phyloP scores from a whole-genome alignment of 2,329 filamentous ascomycete species.

The Fusarium nematophilum region DNA sequence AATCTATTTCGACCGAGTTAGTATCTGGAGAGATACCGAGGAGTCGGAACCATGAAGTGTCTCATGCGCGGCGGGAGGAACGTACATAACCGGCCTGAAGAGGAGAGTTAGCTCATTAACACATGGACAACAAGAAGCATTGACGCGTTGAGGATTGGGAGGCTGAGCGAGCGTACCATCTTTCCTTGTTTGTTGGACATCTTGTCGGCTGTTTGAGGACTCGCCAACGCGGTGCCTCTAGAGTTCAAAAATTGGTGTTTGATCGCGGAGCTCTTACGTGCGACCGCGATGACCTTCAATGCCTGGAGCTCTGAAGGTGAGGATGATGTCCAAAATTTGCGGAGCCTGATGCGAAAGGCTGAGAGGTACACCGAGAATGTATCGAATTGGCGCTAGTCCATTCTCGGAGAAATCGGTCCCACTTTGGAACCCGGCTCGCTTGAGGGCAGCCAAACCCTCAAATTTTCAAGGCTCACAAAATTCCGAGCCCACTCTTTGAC shows the following conservation, averaged over 20 bases:
- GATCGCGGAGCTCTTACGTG: conserved; percentile 53
- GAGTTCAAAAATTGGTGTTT: conserved; percentile 58
- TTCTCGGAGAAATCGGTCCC: conserved; percentile 19
- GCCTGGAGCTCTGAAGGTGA: conserved; percentile 57
- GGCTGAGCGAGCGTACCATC: conserved; percentile 78
- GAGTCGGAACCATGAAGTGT: neutral
- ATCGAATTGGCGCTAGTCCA: conserved; percentile 44
- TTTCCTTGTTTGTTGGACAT: conserved; percentile 90
- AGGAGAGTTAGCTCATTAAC: conserved; percentile 66
- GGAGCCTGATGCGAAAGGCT: conserved; percentile 58
- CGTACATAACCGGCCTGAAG: conserved; percentile 77
- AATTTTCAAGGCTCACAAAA: conserved; percentile 53
- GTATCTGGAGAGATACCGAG: conserved; percentile 3
- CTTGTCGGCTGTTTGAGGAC: conserved; percentile 43
- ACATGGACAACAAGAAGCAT: conserved; percentile 59
- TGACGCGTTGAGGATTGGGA: conserved; percentile 30
- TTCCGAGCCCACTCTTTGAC: conserved; percentile 36
- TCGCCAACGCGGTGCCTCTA: conserved; percentile 48
- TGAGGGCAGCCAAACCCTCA: conserved; percentile 57
- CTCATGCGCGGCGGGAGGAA: conserved; percentile 45
- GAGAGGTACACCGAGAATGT: conserved; percentile 50
- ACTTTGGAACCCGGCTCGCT: conserved; percentile 41
- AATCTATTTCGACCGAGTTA: conserved; percentile 70
- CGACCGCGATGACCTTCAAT: conserved; percentile 55
- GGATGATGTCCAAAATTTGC: conserved; percentile 58